A percentile compares a stretch with the other conserved stretches of the same genome.
Evolutionary conservation across 1,284 basidiomycete genomes (phyloP).

Genomic region (Ceratobasidium sp.): DNA sequence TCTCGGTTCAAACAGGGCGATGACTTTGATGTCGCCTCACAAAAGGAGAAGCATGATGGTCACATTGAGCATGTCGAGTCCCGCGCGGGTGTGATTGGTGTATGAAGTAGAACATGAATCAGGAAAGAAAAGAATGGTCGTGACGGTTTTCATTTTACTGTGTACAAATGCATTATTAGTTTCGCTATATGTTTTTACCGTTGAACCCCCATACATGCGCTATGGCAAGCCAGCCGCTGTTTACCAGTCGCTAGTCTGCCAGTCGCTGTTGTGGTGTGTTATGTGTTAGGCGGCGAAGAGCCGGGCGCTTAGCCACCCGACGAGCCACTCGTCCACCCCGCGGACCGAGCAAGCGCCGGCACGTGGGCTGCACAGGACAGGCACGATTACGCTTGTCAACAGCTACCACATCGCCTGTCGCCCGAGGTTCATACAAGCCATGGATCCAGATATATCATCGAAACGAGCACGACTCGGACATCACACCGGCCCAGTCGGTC

Average conservation of each 20-base stretch:
- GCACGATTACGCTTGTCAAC: too few species aligned
- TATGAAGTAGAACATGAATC: neutral
- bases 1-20: constrained; percentile 44
- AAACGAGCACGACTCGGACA: too few species aligned
- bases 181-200: neutral
- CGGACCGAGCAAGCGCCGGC: too few species aligned
- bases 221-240: neutral
- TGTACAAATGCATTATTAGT: constrained; percentile 17
- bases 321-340: too few species aligned
- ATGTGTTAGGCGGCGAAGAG: too few species aligned
- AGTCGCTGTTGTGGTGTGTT: too few species aligned
- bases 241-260: neutral
- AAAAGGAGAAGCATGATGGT: constrained; percentile 49
- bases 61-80: constrained; percentile 46
- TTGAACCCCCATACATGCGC: neutral
- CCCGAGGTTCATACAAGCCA: too few species aligned
- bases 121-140: neutral
- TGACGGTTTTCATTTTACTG: neutral
- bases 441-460: too few species aligned
- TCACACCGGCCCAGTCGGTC: too few species aligned
- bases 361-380: too few species aligned
- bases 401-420: too few species aligned
- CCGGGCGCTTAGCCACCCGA: too few species aligned
- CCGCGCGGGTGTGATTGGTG: neutral
- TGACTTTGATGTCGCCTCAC: constrained; percentile 43